Conservation (phyloP, 768 basidiomycete species). For the Lactifluus volemus region DNA sequence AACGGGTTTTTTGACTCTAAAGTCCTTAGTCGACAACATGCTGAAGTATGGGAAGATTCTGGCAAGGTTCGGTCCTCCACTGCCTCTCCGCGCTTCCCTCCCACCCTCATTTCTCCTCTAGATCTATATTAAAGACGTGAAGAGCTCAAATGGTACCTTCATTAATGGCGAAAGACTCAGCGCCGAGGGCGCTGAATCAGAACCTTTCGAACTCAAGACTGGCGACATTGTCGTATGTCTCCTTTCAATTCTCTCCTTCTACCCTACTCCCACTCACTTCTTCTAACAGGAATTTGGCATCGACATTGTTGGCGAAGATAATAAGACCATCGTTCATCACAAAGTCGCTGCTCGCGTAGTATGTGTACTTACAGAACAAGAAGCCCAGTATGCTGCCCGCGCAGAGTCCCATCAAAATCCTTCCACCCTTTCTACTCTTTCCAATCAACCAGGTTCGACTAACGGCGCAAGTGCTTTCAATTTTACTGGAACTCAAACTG, state of each 20-base stretch:
- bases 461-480: slow-evolving; percentile 33
- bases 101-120: slow-evolving; percentile 27
- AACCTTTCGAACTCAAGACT: slow-evolving; percentile 87
- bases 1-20: slow-evolving; percentile 98
- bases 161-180: slow-evolving; percentile 93
- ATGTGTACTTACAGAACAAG: slow-evolving; percentile 81
- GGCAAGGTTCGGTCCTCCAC: slow-evolving; percentile 57
- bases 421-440: slow-evolving; percentile 22
- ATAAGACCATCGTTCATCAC: slow-evolving; percentile 95
- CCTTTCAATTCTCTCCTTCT: not conserved
- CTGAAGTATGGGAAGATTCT: slow-evolving; percentile 95
- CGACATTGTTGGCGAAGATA: slow-evolving; percentile 97
- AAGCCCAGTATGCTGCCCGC: slow-evolving; percentile 65
- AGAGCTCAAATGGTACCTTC: slow-evolving; percentile 96
- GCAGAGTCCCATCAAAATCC: slow-evolving; percentile 56
- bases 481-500: slow-evolving; percentile 32
- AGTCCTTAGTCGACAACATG: slow-evolving; percentile 88
- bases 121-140: slow-evolving; percentile 98
- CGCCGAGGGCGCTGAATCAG: slow-evolving; percentile 81
- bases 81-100: slow-evolving; percentile 13
- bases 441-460: slow-evolving; percentile 33
- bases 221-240: slow-evolving; percentile 89
- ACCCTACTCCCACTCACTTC: slow-evolving; percentile 1
- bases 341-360: slow-evolving; percentile 94
- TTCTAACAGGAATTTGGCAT: slow-evolving; percentile 87